phyloP scores from a whole-genome alignment of 352 stramenopile genomes.

The Pythium insidiosum region DNA sequence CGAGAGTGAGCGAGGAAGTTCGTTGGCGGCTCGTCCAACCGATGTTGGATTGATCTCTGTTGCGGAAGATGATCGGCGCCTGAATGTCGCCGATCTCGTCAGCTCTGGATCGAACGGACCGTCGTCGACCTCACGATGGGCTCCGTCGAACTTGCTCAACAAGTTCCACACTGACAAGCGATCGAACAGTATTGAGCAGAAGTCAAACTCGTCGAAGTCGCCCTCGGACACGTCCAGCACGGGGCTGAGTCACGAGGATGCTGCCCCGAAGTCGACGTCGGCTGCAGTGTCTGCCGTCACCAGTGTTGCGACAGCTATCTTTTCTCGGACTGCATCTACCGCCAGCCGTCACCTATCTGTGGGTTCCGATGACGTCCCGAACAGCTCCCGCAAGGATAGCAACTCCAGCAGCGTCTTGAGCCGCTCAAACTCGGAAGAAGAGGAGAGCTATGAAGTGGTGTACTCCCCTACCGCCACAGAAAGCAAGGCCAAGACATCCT shows the following conservation, averaged over 20 bases:
- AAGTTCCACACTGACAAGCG: conserved; percentile 16
- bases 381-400: conserved; percentile 4
- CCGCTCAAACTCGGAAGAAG: conserved; percentile 8
- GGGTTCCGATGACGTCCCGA: conserved; percentile 6
- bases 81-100: too few species aligned
- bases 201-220: conserved; percentile 26
- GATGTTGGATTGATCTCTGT: conserved; percentile 15
- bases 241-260: conserved; percentile 11
- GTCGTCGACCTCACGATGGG: conserved; percentile 24
- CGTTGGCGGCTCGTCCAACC: conserved; percentile 21
- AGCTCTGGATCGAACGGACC: too few species aligned
- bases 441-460: conserved; percentile 8
- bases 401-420: background rate
- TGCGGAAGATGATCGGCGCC: conserved; percentile 6
- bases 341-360: conserved; percentile 8
- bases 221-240: conserved; percentile 12
- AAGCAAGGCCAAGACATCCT: conserved; percentile 26
- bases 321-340: conserved; percentile 8
- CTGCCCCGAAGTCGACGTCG: conserved; percentile 11
- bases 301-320: conserved; percentile 8
- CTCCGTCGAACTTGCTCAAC: conserved; percentile 31
- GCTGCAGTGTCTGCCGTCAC: conserved; percentile 8
- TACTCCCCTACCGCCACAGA: conserved; percentile 14
- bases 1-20: conserved; percentile 35
- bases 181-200: conserved; percentile 13